These are phyloP conservation scores for Anthoceros angustus DNA, from an alignment of 225 moss, liverwort and hornwort species.

Conservation along the genomic window DNA sequence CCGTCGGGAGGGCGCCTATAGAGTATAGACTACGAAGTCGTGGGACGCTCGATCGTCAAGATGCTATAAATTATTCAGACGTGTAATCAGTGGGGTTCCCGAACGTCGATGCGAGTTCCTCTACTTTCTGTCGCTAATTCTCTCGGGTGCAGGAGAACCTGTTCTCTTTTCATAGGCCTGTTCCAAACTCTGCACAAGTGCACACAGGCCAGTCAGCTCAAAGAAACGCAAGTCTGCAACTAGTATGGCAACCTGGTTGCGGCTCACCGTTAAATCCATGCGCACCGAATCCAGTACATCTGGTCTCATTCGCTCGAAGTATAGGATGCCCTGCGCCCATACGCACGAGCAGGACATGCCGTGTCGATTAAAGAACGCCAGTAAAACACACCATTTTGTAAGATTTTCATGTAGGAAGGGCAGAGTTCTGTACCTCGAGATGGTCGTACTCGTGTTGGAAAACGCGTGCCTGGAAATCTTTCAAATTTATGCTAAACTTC, in stretches of 20 bases:
- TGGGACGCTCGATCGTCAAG: too few species aligned
- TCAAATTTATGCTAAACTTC: constrained; percentile 66
- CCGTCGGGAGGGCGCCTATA: too few species aligned
- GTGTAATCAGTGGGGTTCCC: too few species aligned
- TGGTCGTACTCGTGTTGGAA: constrained; percentile 96
- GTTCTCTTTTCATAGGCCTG: constrained; percentile 46
- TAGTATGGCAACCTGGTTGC: not conserved
- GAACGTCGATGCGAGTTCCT: too few species aligned
- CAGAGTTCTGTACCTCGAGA: constrained; percentile 44
- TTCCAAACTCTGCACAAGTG: constrained; percentile 38
- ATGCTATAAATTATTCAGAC: too few species aligned
- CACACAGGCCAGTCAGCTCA: not conserved
- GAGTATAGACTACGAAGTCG: too few species aligned
- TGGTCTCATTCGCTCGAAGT: constrained; percentile 73
- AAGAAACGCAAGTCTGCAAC: not conserved
- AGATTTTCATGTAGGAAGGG: not conserved
- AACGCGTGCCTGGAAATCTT: constrained; percentile 78
- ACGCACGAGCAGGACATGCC: not conserved
- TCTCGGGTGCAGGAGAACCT: constrained; percentile 49
- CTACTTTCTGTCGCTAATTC: constrained; percentile 9
- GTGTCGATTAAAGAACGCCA: not conserved
- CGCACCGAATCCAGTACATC: constrained; percentile 45
- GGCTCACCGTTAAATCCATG: constrained; percentile 45
- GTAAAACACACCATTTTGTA: not conserved
- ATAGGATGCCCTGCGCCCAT: constrained; percentile 44